Evolutionary conservation across 129 eudicot genomes (phyloP).

Genomic region (Cynara cardunculus): DNA sequence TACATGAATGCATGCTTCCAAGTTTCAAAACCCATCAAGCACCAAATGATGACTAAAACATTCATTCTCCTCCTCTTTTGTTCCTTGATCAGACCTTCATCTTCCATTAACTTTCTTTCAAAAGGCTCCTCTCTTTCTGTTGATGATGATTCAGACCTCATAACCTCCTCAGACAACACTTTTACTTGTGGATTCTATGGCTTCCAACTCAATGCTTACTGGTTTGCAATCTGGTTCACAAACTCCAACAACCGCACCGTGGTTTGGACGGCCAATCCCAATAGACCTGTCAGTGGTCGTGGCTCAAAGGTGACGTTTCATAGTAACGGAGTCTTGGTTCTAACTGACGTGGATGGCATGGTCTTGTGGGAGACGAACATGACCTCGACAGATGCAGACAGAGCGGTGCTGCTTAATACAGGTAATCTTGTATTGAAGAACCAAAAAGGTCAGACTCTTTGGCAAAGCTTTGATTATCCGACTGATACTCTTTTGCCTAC

Average conservation of each 20-base stretch:
- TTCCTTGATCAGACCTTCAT: too few relatives aligned
- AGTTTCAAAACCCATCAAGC: too few relatives aligned
- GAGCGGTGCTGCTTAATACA: constrained; percentile 38
- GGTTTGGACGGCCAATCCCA: constrained; percentile 52
- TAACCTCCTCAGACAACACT: constrained; percentile 34
- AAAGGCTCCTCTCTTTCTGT: constrained; percentile 38
- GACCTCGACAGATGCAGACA: constrained; percentile 22
- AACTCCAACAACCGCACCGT: constrained; percentile 36
- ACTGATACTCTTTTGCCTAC: constrained; percentile 44
- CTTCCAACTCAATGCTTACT: constrained; percentile 38
- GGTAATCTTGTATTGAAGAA: constrained; percentile 43
- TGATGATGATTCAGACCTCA: constrained; percentile 12
- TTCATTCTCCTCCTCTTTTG: too few relatives aligned
- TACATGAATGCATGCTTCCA: too few relatives aligned
- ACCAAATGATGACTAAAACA: too few relatives aligned
- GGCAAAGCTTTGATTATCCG: too few relatives aligned
- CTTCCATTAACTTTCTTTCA: too few relatives aligned
- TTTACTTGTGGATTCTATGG: constrained; percentile 47
- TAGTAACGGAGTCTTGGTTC: constrained; percentile 33
- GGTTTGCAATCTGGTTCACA: constrained; percentile 53
- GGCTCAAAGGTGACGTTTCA: constrained; percentile 31
- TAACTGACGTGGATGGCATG: constrained; percentile 37
- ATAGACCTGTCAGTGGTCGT: constrained; percentile 40
- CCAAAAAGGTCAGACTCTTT: constrained; percentile 13
- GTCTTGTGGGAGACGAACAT: constrained; percentile 41